Percentiles rank a stretch among this genome's conserved stretches.
Evolutionary conservation across 352 stramenopile genomes (phyloP).

Genomic region (Blastocystis sp.): DNA sequence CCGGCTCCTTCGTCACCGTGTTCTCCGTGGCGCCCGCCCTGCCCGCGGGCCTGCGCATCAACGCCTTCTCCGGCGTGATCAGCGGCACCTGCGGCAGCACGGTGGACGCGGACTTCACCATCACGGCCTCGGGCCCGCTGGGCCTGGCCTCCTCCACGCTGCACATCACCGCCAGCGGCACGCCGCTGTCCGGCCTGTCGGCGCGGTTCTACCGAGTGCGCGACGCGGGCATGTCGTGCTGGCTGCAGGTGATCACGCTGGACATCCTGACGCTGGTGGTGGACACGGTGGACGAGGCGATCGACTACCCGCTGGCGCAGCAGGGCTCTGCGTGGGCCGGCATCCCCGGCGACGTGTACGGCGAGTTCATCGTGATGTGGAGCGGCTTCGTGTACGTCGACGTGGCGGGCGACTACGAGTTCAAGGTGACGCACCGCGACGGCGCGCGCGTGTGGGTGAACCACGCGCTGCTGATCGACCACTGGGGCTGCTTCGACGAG

Average conservation of each 20-base stretch:
- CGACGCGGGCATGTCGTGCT: not conserved
- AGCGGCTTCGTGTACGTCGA: not conserved
- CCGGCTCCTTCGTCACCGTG: not conserved
- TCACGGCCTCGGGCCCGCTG: not conserved
- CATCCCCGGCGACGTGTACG: not conserved
- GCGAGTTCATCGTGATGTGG: constrained; percentile 5
- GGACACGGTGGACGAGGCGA: not conserved
- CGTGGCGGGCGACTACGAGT: not conserved
- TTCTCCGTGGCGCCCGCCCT: not conserved
- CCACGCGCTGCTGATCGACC: not conserved
- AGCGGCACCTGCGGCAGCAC: not conserved
- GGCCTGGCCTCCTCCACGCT: not conserved
- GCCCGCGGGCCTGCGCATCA: not conserved
- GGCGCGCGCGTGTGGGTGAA: not conserved
- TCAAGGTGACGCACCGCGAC: constrained; percentile 5
- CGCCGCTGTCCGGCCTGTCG: not conserved
- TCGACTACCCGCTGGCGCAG: not conserved
- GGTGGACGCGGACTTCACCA: not conserved
- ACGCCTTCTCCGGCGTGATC: not conserved
- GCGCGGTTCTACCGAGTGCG: not conserved
- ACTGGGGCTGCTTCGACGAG: not conserved
- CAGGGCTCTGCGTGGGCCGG: not conserved
- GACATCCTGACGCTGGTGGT: not conserved
- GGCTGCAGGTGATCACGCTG: not conserved
- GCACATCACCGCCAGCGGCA: not conserved